Conservation (phyloP, 805 yeast species). For the Wickerhamomyces strasburgensis region DNA sequence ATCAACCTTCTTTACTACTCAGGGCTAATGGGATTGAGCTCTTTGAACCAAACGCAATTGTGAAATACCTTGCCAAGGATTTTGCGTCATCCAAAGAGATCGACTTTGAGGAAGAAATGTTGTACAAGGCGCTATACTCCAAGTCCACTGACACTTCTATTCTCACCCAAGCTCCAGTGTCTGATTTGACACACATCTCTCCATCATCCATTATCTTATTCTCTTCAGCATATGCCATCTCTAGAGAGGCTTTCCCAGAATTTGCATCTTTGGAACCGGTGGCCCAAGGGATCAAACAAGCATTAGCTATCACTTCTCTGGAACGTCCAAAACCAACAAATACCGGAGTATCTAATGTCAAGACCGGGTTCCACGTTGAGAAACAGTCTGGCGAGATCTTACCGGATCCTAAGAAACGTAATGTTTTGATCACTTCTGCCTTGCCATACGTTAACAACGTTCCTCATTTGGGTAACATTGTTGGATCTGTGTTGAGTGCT, state of each 20-base stretch:
- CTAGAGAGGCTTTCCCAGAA: conserved; percentile 23
- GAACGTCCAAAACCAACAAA: conserved; percentile 37
- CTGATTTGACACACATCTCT: conserved; percentile 29
- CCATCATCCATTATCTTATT: conserved; percentile 57
- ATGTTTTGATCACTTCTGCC: conserved; percentile 90
- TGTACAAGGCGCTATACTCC: conserved; percentile 34
- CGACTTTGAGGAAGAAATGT: conserved; percentile 39
- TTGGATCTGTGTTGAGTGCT: conserved; percentile 92
- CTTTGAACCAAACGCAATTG: conserved; percentile 64
- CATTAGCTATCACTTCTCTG: conserved; percentile 40
- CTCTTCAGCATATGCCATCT: conserved; percentile 49
- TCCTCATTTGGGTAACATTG: conserved; percentile 95
- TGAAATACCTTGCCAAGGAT: conserved; percentile 54
- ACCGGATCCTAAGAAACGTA: conserved; percentile 61
- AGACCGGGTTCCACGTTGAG: conserved; percentile 23
- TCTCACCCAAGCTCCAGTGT: conserved; percentile 16
- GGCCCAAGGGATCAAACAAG: conserved; percentile 40
- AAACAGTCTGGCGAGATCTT: conserved; percentile 35
- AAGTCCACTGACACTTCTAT: conserved; percentile 23
- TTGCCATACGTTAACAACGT: conserved; percentile 97
- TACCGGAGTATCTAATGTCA: conserved; percentile 34
- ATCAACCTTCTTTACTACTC: conserved; percentile 19
- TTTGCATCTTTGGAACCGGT: conserved; percentile 32
- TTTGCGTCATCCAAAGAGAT: conserved; percentile 34
- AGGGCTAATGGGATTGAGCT: conserved; percentile 35